A percentile compares a stretch with the other conserved stretches of the same genome.
Evolutionary conservation across 2,329 filamentous ascomycete species (phyloP).

Genomic region (Polytolypa hystricis): DNA sequence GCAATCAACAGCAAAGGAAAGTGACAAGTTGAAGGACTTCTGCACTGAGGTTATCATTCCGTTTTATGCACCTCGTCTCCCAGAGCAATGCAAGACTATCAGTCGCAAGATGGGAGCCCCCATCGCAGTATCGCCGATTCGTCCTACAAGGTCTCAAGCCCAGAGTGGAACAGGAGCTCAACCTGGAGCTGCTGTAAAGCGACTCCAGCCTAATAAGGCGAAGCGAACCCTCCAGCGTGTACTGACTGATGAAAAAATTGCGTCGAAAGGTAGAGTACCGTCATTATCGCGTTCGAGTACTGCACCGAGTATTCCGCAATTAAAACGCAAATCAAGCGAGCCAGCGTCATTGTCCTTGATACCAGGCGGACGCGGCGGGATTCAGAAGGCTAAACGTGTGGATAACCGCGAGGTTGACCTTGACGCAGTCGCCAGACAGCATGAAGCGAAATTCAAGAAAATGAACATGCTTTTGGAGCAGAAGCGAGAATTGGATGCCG

Average conservation of each 20-base stretch:
- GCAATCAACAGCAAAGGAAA: constrained; percentile 21
- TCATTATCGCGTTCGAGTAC: constrained; percentile 33
- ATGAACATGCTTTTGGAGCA: constrained; percentile 35
- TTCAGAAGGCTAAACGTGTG: constrained; percentile 33
- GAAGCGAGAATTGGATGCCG: constrained; percentile 38
- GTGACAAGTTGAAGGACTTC: constrained; percentile 38
- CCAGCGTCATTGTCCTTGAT: constrained; percentile 25
- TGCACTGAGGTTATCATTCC: constrained; percentile 41
- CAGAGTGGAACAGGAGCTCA: constrained; percentile 21
- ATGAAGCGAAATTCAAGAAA: constrained; percentile 36
- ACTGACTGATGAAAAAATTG: constrained; percentile 33
- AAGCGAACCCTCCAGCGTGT: constrained; percentile 36
- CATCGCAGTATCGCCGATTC: constrained; percentile 25
- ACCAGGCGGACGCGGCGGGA: constrained; percentile 30
- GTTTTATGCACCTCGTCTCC: constrained; percentile 38
- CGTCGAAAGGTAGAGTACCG: constrained; percentile 22
- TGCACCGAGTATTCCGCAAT: constrained; percentile 27
- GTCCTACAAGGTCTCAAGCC: constrained; percentile 21
- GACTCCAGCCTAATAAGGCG: constrained; percentile 15
- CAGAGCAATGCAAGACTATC: constrained; percentile 36
- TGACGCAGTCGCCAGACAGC: constrained; percentile 32
- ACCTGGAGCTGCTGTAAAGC: constrained; percentile 22
- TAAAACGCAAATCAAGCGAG: constrained; percentile 33
- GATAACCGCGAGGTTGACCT: constrained; percentile 41
- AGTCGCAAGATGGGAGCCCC: constrained; percentile 38